Base-by-base conservation (phyloP, 2,329 filamentous ascomycete genomes). In the Fusarium sp. region DNA sequence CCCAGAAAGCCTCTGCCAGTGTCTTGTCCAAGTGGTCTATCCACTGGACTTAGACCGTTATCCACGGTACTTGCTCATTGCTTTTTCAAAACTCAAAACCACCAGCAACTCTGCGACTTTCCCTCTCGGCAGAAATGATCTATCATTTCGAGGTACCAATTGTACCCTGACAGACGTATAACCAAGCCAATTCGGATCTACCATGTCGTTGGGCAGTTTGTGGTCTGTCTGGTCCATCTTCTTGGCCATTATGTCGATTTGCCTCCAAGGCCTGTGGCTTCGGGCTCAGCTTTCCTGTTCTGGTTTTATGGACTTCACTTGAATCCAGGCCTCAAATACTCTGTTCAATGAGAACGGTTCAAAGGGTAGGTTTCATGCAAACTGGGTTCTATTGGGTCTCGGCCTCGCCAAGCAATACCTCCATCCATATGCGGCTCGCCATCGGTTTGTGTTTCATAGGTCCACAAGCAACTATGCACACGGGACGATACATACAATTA, bases 21-120 rank as follows among this genome's bases (percentile, higher is more conserved):
- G 47, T 44, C 64, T 46, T 42, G 39, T 48, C 57, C 39, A 52
- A 55, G 54, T 43, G 50, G 59, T 62, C 50, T 54, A 46, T 60
- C 57, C 23, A 57, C 64, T 70, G 61, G 63, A 31, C 61, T 66
- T 53, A 33, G 38, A 63, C 64, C 61, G 61, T 61, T 62, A 66
- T 66, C 61, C 48, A 66, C 49, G 66, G 53, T 39, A 69, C 60
- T 70, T 61, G 63, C 28, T 70, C 64, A 59, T 70, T 71, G 70
- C 64, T 48, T 49, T 48, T 49, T 56, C 41, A 42, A 37, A 57
- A 44, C 52, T 54, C 48, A 49, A 50, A 54, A 29, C 47, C 42
- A 28, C 55, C 58, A 43, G 42, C 42, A 57, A 52, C 57, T 55
- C 39, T 44, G 46, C 46, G 41, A 20, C 54, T 49, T 54, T 68